These are phyloP conservation scores for Blastobotrys mokoenaii DNA, from an alignment of 805 yeast genomes.

Conservation along the genomic window DNA sequence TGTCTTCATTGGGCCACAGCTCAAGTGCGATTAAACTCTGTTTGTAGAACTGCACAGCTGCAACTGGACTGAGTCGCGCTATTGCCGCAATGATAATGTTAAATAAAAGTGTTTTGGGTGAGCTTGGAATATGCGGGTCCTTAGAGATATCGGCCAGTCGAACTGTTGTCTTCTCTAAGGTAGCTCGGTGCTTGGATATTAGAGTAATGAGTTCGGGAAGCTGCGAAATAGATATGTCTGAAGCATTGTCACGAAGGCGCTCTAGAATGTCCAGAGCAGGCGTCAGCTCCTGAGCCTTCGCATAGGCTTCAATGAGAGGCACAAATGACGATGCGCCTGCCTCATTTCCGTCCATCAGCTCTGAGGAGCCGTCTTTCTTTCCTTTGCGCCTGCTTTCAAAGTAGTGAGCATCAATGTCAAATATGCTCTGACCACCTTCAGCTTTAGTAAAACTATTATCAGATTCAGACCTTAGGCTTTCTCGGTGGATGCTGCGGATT, in stretches of 20 bases:
- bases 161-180: constrained; percentile 4
- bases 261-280: constrained; percentile 18
- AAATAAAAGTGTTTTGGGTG: constrained; percentile 18
- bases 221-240: constrained; percentile 11
- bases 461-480: not conserved
- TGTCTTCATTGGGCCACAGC: constrained; percentile 11
- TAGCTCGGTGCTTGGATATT: constrained; percentile 5
- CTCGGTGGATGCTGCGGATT: not conserved
- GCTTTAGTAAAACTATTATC: not conserved
- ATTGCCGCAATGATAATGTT: constrained; percentile 17
- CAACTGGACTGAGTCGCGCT: not conserved
- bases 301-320: constrained; percentile 12
- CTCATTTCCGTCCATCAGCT: not conserved
- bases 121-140: constrained; percentile 9
- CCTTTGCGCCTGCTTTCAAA: not conserved
- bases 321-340: not conserved
- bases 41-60: constrained; percentile 5
- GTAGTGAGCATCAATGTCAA: too few species aligned
- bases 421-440: too few species aligned
- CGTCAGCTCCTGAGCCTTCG: constrained; percentile 12
- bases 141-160: constrained; percentile 11
- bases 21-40: constrained; percentile 3
- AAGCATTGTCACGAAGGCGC: constrained; percentile 17
- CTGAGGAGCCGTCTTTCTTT: not conserved
- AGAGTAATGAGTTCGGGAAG: constrained; percentile 18